These are phyloP conservation scores for Pseudopithomyces chartarum DNA, from an alignment of 2,329 filamentous ascomycete genomes.

Conservation along the genomic window DNA sequence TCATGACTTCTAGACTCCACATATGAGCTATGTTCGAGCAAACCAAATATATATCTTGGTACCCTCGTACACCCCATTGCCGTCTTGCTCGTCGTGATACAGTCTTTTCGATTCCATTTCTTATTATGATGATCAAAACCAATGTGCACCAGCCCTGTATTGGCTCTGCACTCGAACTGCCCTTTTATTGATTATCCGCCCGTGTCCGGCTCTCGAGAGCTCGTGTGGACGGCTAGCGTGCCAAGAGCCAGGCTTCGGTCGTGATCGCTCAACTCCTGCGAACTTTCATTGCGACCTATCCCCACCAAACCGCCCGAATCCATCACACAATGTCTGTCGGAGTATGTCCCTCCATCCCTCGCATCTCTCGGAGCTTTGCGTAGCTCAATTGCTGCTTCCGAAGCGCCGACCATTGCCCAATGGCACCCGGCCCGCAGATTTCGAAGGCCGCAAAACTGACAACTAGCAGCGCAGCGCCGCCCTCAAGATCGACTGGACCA, in stretches of 20 bases:
- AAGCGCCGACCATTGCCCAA: constrained; percentile 29
- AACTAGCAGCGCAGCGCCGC: constrained; percentile 85
- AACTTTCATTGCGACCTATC: constrained; percentile 53
- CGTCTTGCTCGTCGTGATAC: not conserved
- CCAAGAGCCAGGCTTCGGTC: constrained; percentile 9
- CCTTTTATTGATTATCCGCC: too few species aligned
- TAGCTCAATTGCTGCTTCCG: constrained; percentile 39
- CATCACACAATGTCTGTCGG: constrained; percentile 51
- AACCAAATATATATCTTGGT: constrained; percentile 4
- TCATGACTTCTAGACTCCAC: constrained; percentile 6
- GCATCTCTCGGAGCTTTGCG: constrained; percentile 24
- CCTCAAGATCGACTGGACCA: constrained; percentile 99
- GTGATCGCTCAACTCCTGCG: constrained; percentile 29
- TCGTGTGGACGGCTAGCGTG: not conserved
- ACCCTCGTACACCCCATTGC: not conserved
- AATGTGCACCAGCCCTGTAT: too few species aligned
- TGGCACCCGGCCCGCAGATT: constrained; percentile 21
- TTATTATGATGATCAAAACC: too few species aligned
- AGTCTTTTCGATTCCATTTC: too few species aligned
- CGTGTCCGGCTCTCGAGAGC: not conserved
- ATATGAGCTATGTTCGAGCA: constrained; percentile 10
- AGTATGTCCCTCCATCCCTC: constrained; percentile 41
- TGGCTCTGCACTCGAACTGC: too few species aligned
- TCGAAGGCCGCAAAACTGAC: constrained; percentile 38
- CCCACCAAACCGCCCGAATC: constrained; percentile 43